Evolutionary conservation across 2,329 filamentous ascomycete species (phyloP).

Genomic region (Colletotrichum plurivorum): DNA sequence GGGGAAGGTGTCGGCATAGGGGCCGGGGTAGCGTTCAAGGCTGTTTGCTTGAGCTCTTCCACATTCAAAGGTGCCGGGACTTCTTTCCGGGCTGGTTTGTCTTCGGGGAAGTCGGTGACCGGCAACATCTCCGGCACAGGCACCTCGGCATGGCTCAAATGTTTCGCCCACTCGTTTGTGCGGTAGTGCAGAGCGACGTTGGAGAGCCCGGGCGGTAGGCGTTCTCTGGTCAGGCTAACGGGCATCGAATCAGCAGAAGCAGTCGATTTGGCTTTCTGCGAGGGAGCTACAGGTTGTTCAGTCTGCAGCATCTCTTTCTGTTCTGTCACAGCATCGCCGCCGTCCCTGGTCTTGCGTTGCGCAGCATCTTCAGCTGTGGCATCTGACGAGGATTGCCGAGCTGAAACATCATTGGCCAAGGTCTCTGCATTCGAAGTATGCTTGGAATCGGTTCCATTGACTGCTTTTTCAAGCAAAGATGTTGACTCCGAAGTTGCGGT

Average conservation of each 20-base stretch:
- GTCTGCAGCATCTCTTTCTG: conserved; percentile 25
- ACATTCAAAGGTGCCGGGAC: conserved; percentile 73
- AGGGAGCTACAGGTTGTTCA: conserved; percentile 40
- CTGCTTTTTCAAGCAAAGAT: conserved; percentile 1
- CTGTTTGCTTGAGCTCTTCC: conserved; percentile 75
- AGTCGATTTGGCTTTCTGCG: conserved; percentile 56
- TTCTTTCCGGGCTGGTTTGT: conserved; percentile 57
- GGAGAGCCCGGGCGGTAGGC: conserved; percentile 79
- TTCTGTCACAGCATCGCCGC: conserved; percentile 30
- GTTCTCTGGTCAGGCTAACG: conserved; percentile 69
- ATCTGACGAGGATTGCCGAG: conserved; percentile 35
- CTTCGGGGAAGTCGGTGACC: conserved; percentile 57
- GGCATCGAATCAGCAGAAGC: conserved; percentile 59
- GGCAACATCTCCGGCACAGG: conserved; percentile 76
- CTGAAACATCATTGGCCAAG: conserved; percentile 46
- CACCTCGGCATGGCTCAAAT: conserved; percentile 82
- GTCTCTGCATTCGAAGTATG: conserved; percentile 47
- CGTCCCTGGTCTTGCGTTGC: conserved; percentile 43
- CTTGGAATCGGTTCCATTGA: conserved; percentile 35
- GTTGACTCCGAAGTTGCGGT: not conserved
- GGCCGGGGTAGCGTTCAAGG: conserved; percentile 63
- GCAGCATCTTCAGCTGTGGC: conserved; percentile 39
- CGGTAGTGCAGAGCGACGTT: conserved; percentile 86
- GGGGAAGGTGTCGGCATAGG: conserved; percentile 48
- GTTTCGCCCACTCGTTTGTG: conserved; percentile 97